Evolutionary conservation across 352 stramenopile species (phyloP).

Genomic region (Globisporangium cylindrosporum): DNA sequence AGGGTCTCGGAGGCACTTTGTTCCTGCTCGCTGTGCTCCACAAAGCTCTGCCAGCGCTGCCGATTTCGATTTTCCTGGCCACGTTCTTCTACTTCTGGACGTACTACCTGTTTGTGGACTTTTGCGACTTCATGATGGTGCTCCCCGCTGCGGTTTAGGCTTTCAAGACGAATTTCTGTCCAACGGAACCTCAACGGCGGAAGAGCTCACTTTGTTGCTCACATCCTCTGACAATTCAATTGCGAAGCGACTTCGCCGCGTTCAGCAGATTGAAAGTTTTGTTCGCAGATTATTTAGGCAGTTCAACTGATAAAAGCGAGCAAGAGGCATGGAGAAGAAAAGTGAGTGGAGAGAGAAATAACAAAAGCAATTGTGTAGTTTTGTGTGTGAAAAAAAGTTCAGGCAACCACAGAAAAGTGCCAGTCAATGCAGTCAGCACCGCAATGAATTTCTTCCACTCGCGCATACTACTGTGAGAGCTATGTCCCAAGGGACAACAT

Average conservation of each 20-base stretch:
- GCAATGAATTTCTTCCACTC: too few species aligned
- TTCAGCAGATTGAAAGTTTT: background rate
- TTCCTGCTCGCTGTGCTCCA: slow-evolving; percentile 94
- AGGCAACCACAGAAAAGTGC: background rate
- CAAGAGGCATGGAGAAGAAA: background rate
- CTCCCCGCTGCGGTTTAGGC: slow-evolving; percentile 50
- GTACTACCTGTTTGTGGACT: slow-evolving; percentile 81
- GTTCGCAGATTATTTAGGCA: slow-evolving; percentile 10
- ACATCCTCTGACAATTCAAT: background rate
- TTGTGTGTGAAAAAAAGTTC: background rate
- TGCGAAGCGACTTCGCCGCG: background rate
- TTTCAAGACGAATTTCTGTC: background rate
- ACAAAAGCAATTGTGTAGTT: background rate
- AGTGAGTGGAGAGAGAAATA: background rate
- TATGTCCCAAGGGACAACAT: background rate
- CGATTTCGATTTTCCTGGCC: slow-evolving; percentile 91
- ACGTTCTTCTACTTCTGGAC: slow-evolving; percentile 84
- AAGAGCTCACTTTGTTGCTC: background rate
- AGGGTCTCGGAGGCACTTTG: slow-evolving; percentile 92
- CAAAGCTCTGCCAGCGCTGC: slow-evolving; percentile 93
- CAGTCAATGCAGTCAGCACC: too few species aligned
- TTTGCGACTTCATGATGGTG: slow-evolving; percentile 78
- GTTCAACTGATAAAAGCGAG: slow-evolving; percentile 4
- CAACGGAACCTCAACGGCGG: background rate
- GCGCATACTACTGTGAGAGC: background rate